Evolutionary conservation across 2,329 filamentous ascomycete genomes (phyloP).

Genomic region (Fusarium sp.): DNA sequence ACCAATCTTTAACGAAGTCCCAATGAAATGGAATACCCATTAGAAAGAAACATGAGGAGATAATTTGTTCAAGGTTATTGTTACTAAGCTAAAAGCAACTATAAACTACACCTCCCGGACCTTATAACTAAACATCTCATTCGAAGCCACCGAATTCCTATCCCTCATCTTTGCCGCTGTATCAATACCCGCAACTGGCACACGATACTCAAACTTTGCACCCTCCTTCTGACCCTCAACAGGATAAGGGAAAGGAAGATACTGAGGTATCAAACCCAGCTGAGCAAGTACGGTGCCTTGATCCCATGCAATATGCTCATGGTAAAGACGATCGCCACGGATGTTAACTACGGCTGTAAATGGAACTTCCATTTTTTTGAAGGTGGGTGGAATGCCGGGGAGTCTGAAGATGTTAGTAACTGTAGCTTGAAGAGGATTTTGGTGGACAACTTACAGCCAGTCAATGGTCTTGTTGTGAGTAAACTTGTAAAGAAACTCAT

Average conservation of each 20-base stretch:
- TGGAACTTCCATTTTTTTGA: constrained; percentile 64
- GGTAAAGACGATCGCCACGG: constrained; percentile 70
- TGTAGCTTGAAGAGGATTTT: accelerated
- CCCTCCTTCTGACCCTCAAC: constrained; percentile 51
- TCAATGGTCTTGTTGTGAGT: constrained; percentile 73
- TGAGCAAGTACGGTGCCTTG: constrained; percentile 72
- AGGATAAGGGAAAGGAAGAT: constrained; percentile 70
- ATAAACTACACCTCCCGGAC: constrained; percentile 30
- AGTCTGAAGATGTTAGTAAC: constrained; percentile 45
- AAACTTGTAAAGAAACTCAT: constrained; percentile 75
- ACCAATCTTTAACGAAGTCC: too few relatives aligned
- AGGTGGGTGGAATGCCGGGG: constrained; percentile 67
- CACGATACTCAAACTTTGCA: constrained; percentile 43
- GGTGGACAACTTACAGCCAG: constrained; percentile 68
- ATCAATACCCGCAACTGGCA: constrained; percentile 49
- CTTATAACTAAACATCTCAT: constrained; percentile 46
- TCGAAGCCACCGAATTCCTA: constrained; percentile 46
- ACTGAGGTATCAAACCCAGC: constrained; percentile 66
- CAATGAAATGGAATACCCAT: too few relatives aligned
- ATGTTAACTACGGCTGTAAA: constrained; percentile 73
- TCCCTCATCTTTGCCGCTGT: constrained; percentile 49
- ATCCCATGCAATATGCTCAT: constrained; percentile 77
- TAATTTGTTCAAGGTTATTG: too few relatives aligned
- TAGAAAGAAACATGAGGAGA: too few relatives aligned
- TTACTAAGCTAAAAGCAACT: too few relatives aligned